Conservation (phyloP, 176 grass and related monocot genomes). For the Microstegium vimineum region DNA sequence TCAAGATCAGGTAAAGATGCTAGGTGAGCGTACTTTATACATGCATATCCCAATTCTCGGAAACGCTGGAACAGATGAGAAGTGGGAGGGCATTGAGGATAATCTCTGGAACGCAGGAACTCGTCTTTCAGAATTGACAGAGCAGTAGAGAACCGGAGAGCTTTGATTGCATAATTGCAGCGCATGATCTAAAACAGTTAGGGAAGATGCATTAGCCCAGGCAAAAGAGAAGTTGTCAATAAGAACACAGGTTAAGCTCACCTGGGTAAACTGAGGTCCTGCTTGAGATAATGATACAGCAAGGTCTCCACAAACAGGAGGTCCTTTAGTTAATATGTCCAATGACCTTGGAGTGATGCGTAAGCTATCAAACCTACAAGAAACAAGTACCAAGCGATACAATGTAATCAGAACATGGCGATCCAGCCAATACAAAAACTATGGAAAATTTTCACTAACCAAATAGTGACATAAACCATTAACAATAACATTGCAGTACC, state of each 20-base stretch:
- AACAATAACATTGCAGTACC: neutral
- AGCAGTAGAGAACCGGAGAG: conserved; percentile 88
- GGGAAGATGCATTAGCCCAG: conserved; percentile 27
- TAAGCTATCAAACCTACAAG: conserved; percentile 88
- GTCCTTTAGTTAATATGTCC: conserved; percentile 88
- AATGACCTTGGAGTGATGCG: conserved; percentile 74
- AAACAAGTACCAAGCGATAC: conserved; percentile 4
- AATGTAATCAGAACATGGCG: conserved; percentile 4
- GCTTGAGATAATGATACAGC: conserved; percentile 95
- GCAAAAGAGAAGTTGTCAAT: conserved; percentile 10
- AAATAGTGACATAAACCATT: neutral
- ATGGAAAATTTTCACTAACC: neutral
- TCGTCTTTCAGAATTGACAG: conserved; percentile 96
- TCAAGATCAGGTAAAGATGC: conserved; percentile 15
- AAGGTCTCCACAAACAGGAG: conserved; percentile 90
- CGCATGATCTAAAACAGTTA: conserved; percentile 60
- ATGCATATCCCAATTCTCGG: conserved; percentile 90
- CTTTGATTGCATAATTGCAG: conserved; percentile 93
- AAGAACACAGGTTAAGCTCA: conserved; percentile 28
- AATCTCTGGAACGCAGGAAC: conserved; percentile 97
- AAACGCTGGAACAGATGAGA: conserved; percentile 92
- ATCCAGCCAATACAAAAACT: conserved; percentile 10
- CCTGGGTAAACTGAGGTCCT: conserved; percentile 97
- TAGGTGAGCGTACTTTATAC: conserved; percentile 78
- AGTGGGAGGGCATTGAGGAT: conserved; percentile 96